Evolutionary conservation across 1,139 yeast species (phyloP).

Genomic region (Suhomyces anneliseae): DNA sequence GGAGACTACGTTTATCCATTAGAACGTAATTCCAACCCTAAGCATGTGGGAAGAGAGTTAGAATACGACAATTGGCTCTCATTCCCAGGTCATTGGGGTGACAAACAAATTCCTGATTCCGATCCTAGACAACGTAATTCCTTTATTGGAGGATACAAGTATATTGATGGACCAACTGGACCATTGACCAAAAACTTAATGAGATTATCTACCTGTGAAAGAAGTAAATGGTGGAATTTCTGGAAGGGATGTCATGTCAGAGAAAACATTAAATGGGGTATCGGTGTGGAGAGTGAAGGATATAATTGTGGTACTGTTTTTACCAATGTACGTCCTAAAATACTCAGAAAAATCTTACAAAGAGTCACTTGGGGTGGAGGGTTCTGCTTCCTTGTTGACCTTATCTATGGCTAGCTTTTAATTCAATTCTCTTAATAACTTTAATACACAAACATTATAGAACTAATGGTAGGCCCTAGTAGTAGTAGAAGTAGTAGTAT

Average conservation of each 20-base stretch:
- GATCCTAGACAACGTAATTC: conserved; percentile 82
- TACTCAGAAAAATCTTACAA: conserved; percentile 50
- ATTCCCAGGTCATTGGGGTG: conserved; percentile 92
- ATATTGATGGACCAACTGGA: conserved; percentile 90
- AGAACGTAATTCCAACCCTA: conserved; percentile 41
- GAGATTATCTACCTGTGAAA: conserved; percentile 73
- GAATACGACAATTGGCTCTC: conserved; percentile 76
- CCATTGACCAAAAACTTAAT: conserved; percentile 77
- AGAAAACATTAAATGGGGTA: conserved; percentile 72
- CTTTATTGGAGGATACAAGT: conserved; percentile 82
- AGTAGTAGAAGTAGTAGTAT: too few species aligned
- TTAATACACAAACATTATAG: too few species aligned
- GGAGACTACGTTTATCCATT: conserved; percentile 49
- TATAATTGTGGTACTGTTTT: conserved; percentile 64
- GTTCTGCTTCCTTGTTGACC: conserved; percentile 59
- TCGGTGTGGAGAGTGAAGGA: conserved; percentile 86
- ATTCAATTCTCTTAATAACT: not conserved
- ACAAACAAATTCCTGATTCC: conserved; percentile 58
- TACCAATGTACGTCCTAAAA: conserved; percentile 48
- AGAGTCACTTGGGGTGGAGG: conserved; percentile 70
- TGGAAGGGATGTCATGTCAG: conserved; percentile 79
- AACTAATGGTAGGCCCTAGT: too few species aligned
- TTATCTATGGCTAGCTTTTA: conserved; percentile 48
- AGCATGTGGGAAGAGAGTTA: conserved; percentile 55
- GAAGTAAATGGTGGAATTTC: conserved; percentile 81